Evolutionary conservation across 129 eudicot species (phyloP).

Genomic region (Glebionis coronaria): DNA sequence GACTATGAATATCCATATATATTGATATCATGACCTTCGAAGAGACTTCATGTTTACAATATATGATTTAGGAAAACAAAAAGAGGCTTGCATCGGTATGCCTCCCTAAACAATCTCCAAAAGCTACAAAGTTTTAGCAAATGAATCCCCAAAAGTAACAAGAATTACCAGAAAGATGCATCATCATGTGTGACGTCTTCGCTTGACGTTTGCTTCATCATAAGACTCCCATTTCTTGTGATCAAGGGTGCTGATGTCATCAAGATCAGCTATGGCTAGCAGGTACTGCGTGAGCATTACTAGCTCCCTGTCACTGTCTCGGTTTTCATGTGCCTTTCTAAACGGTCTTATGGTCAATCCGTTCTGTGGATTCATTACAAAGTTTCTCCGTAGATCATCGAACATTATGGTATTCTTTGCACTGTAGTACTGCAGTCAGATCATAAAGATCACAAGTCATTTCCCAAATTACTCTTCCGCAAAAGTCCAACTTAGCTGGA

Average conservation of each 20-base stretch:
- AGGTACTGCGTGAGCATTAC: constrained; percentile 88
- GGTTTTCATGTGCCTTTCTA: constrained; percentile 86
- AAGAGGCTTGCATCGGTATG: constrained; percentile 13
- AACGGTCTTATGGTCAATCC: constrained; percentile 85
- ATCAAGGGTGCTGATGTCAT: constrained; percentile 77
- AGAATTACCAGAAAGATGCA: constrained; percentile 1
- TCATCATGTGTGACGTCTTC: constrained; percentile 59
- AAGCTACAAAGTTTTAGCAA: constrained; percentile 26
- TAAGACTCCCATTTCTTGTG: constrained; percentile 80
- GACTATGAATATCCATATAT: constrained; percentile 13
- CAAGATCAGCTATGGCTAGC: constrained; percentile 91
- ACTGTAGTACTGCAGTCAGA: constrained; percentile 70
- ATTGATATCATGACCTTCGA: not conserved
- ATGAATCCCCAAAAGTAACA: constrained; percentile 5
- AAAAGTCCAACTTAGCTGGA: not conserved
- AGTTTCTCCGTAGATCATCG: constrained; percentile 88
- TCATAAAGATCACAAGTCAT: constrained; percentile 17
- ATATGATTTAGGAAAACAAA: constrained; percentile 8
- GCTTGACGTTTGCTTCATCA: constrained; percentile 53
- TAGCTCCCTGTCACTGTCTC: constrained; percentile 79
- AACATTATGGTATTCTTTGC: constrained; percentile 92
- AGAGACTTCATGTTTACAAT: not conserved
- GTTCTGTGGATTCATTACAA: constrained; percentile 96
- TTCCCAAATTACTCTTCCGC: constrained; percentile 6
- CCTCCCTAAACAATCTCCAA: constrained; percentile 5